Conservation (phyloP, 805 yeast genomes). For the Novakomyces olei region DNA sequence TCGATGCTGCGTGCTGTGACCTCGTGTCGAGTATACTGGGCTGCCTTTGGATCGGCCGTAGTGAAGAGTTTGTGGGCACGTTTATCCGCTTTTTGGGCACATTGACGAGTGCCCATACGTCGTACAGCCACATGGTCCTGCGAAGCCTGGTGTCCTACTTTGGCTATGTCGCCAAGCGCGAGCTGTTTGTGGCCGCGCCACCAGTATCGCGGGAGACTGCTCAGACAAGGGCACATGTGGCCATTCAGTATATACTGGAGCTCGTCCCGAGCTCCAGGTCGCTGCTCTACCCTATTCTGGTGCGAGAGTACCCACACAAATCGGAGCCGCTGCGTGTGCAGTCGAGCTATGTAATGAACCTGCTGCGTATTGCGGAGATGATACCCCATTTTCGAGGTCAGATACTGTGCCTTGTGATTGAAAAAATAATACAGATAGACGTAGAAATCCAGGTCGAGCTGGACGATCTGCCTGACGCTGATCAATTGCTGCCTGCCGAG, state of each 20-base stretch:
- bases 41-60: not conserved
- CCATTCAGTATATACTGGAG: slow-evolving; percentile 3
- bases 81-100: slow-evolving; percentile 2
- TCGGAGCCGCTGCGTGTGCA: slow-evolving; percentile 32
- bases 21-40: not conserved
- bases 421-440: slow-evolving; percentile 62
- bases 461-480: slow-evolving; percentile 63
- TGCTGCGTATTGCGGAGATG: slow-evolving; percentile 36
- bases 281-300: not conserved
- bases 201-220: not conserved
- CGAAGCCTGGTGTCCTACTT: no score
- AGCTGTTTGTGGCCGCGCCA: not conserved
- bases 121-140: slow-evolving; percentile 2
- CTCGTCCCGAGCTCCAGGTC: slow-evolving; percentile 3
- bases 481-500: slow-evolving; percentile 18
- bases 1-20: not conserved
- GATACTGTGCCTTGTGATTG: slow-evolving; percentile 59
- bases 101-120: slow-evolving; percentile 1
- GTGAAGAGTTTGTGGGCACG: slow-evolving; percentile 2
- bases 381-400: slow-evolving; percentile 51
- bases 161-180: slow-evolving; percentile 1
- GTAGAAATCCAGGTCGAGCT: slow-evolving; percentile 75
- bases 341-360: slow-evolving; percentile 43
- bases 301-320: slow-evolving; percentile 47
- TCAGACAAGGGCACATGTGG: slow-evolving; percentile 3